Percentiles rank a stretch among this genome's conserved stretches.
Evolutionary conservation across 2,329 filamentous ascomycete species (phyloP).

Genomic region (Hansfordia pulvinata): DNA sequence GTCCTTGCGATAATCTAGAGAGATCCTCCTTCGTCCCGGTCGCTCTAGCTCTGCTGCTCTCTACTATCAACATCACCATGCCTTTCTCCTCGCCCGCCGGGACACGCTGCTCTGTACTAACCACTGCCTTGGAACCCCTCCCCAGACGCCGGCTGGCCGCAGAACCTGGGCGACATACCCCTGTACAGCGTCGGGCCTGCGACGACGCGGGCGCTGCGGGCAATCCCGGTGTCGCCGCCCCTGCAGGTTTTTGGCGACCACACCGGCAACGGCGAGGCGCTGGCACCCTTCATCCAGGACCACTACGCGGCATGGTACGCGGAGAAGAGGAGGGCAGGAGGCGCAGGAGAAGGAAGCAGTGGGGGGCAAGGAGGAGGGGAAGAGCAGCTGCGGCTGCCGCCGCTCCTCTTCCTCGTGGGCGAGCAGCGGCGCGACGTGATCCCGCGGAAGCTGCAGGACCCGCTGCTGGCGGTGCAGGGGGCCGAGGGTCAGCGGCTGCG

Average conservation of each 20-base stretch:
- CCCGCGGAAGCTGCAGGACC: slow-evolving; percentile 60
- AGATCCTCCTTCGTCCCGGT: too few species aligned
- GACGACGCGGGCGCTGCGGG: slow-evolving; percentile 59
- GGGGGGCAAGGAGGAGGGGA: too few species aligned
- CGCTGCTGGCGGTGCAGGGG: slow-evolving; percentile 28
- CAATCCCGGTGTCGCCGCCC: slow-evolving; percentile 32
- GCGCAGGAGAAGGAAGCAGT: too few species aligned
- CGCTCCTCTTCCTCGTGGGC: slow-evolving; percentile 77
- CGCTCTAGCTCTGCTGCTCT: too few species aligned
- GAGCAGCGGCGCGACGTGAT: slow-evolving; percentile 86
- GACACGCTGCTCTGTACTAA: too few species aligned
- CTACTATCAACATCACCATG: too few species aligned
- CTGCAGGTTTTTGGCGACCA: slow-evolving; percentile 63
- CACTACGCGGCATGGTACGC: slow-evolving; percentile 52
- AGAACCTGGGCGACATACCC: slow-evolving; percentile 41
- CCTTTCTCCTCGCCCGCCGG: too few species aligned
- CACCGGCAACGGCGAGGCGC: slow-evolving; percentile 70
- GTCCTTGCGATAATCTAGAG: too few species aligned
- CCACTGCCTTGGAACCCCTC: too few species aligned
- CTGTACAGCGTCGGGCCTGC: slow-evolving; percentile 74
- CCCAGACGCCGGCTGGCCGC: slow-evolving; percentile 26
- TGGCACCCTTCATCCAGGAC: slow-evolving; percentile 65
- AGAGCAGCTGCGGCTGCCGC: slow-evolving; percentile 37
- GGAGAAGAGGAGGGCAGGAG: too few species aligned
- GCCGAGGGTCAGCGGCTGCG: too few species aligned